Base-by-base conservation (phyloP, 2,329 filamentous ascomycete species). In the Thielaviopsis populi region DNA sequence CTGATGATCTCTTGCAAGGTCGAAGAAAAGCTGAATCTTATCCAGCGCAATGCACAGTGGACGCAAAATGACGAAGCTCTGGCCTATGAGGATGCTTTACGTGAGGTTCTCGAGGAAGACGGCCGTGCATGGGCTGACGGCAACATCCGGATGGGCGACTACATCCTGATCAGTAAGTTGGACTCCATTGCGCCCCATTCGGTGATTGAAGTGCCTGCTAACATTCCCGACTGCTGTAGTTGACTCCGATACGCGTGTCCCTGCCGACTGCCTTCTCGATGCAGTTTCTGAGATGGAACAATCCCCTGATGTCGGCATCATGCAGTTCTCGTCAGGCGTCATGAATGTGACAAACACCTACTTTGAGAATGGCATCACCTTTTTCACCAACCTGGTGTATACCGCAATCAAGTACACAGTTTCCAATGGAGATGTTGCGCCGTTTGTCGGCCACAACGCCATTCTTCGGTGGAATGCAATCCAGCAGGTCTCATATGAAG, bases 141-240 rank as follows among this genome's bases (percentile, higher is more conserved):
- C 67, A 91, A 94, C 73, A 86, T 95, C 69, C 88, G 89, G 61
- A 78, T 95, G 24, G 90, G 90, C 64, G 89, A 95, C 74, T 91
- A 91, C 73, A 89, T 91, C 66, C 76, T 88, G 40, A 76, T 67
- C 8, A 65, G 66, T 67, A 66, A 60, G 65, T 46, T 27, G 17
- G 3, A 46, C 10, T 37, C 33, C 33, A 8, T 8, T 4, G 33
- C 10, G 33, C 10, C 33, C 10, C 7, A 8, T 8, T 8, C 10
- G 1, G 3, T 37, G 5, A 8, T 8, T 37, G 33, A 4, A 8
- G 10, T 37, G 10, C 7, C 1, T 37, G 33, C 33, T 37, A 37
- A 37, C 33, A 37, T 8, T 8, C 33, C 30, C 30, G 30, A 3
- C 30, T 7, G 30, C 30, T 7, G 30, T 53, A 67, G 66, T 90